Evolutionary conservation across 2,329 filamentous ascomycete species (phyloP), one percentile per base, ranked within the genome.

Genomic region (Ascochyta viciae-villosae): DNA sequence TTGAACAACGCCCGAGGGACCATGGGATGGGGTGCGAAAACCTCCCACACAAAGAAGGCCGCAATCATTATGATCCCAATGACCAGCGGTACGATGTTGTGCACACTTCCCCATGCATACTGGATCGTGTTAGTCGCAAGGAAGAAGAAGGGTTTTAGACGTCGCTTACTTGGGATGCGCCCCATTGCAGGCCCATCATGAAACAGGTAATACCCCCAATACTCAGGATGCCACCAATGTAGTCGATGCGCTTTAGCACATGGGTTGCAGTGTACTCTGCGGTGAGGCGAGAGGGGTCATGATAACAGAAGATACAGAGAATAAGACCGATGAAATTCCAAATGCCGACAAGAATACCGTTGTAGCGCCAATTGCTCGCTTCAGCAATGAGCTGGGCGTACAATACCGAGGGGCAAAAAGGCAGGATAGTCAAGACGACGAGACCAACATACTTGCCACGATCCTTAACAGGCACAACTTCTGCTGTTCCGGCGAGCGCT

Each of bases 401-500:
- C 22, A 89, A 73, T 0, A 86, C 85, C 1, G 85, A 84, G 0
- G 87, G 85, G 53, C 82, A 82, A 67, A 88, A 88, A 0, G 86
- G 86, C 1, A 87, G 60, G 54, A 89, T 86, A 50, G 83, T 86
- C 64, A 87, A 81, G 41, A 88, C 82, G 13, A 89, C 74, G 0
- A 81, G 71, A 12, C 83, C 83, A 23, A 89, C 83, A 65, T 89
- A 89, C 66, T 82, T 82, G 27, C 85, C 87, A 43, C 88, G 83
- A 71, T 89, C 85, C 16, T 82, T 78, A 19, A 85, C 85, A 1
- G 88, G 88, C 0, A 86, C 88, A 57, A 90, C 80, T 68, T 91
- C 88, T 2, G 86, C 85, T 1, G 87, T 88, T 31, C 83, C 88
- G 26, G 88, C 87, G 8, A 91, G 77, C 4, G 88, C 87, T 6